Evolutionary conservation across 2,329 filamentous ascomycete species (phyloP).

Genomic region (Colletotrichum aenigma): DNA sequence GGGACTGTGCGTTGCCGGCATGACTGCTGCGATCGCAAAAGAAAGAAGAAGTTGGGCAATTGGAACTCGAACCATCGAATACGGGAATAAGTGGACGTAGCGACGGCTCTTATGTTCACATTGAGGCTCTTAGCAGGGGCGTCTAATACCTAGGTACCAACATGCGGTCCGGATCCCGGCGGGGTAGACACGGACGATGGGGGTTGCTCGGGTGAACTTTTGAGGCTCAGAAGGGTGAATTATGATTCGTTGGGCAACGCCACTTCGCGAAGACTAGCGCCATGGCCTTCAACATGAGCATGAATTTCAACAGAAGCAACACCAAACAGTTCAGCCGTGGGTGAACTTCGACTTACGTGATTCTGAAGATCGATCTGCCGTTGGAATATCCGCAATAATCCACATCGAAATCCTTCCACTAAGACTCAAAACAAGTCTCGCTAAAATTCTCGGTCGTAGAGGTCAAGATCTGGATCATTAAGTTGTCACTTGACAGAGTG

Average conservation of each 20-base stretch:
- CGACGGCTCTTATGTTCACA: background rate
- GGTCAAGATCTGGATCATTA: background rate
- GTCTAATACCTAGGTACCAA: background rate
- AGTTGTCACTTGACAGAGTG: background rate
- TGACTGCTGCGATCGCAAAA: background rate
- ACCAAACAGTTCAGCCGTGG: background rate
- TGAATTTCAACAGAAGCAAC: background rate
- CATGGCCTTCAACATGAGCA: background rate
- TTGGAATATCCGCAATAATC: background rate
- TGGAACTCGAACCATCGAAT: background rate
- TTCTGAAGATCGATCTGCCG: background rate
- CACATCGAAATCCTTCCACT: rapidly evolving
- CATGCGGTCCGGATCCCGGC: background rate
- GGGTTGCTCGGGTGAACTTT: background rate
- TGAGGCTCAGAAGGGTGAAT: background rate
- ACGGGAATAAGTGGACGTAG: background rate
- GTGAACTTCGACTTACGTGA: background rate
- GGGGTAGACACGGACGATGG: background rate
- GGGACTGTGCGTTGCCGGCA: background rate
- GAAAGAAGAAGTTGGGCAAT: background rate
- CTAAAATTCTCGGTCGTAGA: background rate
- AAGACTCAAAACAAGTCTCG: background rate
- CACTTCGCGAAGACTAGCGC: background rate
- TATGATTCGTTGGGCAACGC: background rate
- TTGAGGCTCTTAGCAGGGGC: background rate